Evolutionary conservation across 1,284 basidiomycete species (phyloP).

Genomic region (Trametes hirsuta): DNA sequence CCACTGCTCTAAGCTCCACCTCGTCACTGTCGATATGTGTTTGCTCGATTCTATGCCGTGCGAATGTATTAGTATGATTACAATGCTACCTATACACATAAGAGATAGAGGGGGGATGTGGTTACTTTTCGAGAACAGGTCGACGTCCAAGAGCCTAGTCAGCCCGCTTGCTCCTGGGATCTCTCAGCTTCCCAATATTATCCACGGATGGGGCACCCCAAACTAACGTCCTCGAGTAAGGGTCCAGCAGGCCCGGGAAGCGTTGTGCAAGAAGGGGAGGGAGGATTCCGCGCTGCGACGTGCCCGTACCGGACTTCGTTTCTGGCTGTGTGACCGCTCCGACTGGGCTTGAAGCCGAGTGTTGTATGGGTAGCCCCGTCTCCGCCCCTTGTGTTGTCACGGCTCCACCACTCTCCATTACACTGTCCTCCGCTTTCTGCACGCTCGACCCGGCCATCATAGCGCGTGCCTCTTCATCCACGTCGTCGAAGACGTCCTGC

Average conservation of each 20-base stretch:
- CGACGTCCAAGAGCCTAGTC: not conserved
- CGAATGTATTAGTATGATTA: conserved; percentile 18
- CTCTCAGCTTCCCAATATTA: conserved; percentile 46
- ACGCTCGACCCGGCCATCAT: conserved; percentile 46
- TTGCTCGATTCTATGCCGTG: conserved; percentile 1
- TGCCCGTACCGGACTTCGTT: conserved; percentile 8
- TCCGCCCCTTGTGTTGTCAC: conserved; percentile 11
- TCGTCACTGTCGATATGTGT: not conserved
- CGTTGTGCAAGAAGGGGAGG: conserved; percentile 45
- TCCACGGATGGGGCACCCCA: conserved; percentile 75
- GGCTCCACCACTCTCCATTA: conserved; percentile 18
- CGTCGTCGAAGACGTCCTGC: conserved; percentile 89
- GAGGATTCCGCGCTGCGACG: conserved; percentile 45
- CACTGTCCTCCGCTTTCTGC: conserved; percentile 31
- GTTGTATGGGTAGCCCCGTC: not conserved
- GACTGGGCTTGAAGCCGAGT: conserved; percentile 6
- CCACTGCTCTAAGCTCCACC: not conserved
- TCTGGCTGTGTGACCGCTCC: conserved; percentile 12
- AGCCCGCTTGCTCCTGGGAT: conserved; percentile 16
- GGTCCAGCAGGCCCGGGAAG: conserved; percentile 59
- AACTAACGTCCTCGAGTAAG: conserved; percentile 58
- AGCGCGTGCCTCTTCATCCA: conserved; percentile 74
- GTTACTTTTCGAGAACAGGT: conserved; percentile 12
- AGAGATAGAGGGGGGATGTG: not conserved
- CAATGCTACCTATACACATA: conserved; percentile 20